phyloP scores from a whole-genome alignment of 495 filamentous ascomycete genomes.

The Aspergillus avenaceus region DNA sequence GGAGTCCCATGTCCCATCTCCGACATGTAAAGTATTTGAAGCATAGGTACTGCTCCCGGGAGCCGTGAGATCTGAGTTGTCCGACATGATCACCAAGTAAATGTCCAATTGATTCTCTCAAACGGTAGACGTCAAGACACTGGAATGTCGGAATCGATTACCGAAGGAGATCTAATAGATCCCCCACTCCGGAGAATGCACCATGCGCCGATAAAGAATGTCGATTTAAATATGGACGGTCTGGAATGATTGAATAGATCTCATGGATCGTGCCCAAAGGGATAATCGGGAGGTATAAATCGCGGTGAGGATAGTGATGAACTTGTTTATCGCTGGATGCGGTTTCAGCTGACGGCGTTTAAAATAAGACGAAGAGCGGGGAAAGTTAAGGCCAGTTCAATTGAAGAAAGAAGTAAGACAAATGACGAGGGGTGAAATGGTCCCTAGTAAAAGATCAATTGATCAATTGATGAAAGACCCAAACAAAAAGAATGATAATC shows the following conservation, averaged over 20 bases:
- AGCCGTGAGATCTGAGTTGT: constrained; percentile 56
- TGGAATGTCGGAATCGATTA: constrained; percentile 30
- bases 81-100: constrained; percentile 29
- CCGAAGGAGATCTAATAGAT: constrained; percentile 47
- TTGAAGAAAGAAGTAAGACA: background rate
- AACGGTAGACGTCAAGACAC: constrained; percentile 17
- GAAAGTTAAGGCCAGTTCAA: no score
- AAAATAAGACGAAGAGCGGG: no score
- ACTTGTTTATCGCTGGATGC: background rate
- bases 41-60: constrained; percentile 79
- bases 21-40: constrained; percentile 78
- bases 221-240: constrained; percentile 8
- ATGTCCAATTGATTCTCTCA: background rate
- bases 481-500: no score
- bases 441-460: no score
- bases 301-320: background rate
- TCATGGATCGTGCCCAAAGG: no score
- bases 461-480: no score
- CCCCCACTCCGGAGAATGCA: constrained; percentile 45
- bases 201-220: constrained; percentile 34
- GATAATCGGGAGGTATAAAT: background rate
- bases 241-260: background rate
- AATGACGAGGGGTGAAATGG: background rate
- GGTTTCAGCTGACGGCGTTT: background rate
- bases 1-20: constrained; percentile 90